Conservation (phyloP, 495 filamentous ascomycete genomes). For the Friedmanniomyces simplex region DNA sequence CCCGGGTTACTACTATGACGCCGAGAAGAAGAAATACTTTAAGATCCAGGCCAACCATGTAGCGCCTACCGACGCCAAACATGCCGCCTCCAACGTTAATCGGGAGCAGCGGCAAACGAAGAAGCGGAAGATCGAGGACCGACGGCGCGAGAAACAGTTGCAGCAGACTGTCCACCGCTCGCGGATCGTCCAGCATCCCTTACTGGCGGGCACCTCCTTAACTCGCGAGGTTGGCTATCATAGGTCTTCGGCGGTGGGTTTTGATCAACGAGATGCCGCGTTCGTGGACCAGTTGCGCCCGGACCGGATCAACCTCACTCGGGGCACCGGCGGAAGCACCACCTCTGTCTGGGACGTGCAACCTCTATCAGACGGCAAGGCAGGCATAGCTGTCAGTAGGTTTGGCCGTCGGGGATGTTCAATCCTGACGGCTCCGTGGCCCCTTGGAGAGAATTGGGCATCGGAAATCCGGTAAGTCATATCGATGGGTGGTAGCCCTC, state of each 20-base stretch:
- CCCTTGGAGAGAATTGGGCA: neutral
- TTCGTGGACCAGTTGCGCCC: neutral
- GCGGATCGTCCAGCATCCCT: neutral
- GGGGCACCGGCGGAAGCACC: neutral
- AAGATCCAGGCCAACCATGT: constrained; percentile 42
- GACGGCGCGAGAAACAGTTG: neutral
- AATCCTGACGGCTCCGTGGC: neutral
- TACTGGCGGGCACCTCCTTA: neutral
- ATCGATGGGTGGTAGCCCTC: no score
- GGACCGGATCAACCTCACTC: neutral
- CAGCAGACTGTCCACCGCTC: constrained; percentile 10
- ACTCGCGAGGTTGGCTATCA: constrained; percentile 5
- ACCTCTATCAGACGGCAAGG: neutral
- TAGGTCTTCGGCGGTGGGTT: no score
- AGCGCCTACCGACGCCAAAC: constrained; percentile 36
- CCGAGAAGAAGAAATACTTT: constrained; percentile 50
- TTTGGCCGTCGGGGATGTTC: neutral
- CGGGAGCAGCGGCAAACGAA: constrained; percentile 27
- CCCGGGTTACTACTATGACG: constrained; percentile 43
- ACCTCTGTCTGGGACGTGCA: neutral
- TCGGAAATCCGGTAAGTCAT: no score
- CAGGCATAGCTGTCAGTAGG: neutral
- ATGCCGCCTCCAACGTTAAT: constrained; percentile 40
- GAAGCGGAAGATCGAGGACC: constrained; percentile 11
- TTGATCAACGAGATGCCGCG: neutral